A percentile compares a stretch with the other conserved stretches of the same genome.
Evolutionary conservation across 768 basidiomycete genomes (phyloP).

Genomic region (Tulasnella sp.): DNA sequence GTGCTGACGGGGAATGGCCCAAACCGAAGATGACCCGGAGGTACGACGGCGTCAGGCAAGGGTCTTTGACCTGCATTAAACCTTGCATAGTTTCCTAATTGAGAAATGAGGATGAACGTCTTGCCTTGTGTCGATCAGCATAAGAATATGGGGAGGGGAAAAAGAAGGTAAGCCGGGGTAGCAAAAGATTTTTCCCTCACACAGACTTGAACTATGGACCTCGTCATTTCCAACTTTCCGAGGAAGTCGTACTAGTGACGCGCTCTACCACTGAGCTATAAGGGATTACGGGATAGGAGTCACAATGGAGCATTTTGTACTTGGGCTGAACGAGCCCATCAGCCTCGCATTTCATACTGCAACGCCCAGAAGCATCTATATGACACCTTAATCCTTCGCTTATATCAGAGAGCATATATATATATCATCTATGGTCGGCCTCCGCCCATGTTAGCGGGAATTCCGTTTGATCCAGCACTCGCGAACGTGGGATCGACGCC

Average conservation of each 20-base stretch:
- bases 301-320: not conserved
- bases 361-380: not conserved
- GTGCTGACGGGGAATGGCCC: not conserved
- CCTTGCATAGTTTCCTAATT: not conserved
- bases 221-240: constrained; percentile 19
- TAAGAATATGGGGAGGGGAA: not conserved
- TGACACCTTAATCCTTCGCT: not conserved
- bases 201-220: constrained; percentile 28
- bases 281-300: not conserved
- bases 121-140: not conserved
- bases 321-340: not conserved
- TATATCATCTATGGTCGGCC: not conserved
- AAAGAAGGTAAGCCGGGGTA: not conserved
- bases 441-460: not conserved
- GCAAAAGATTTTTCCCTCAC: constrained; percentile 21
- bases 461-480: not conserved
- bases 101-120: not conserved
- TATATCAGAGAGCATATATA: not conserved
- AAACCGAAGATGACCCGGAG: constrained; percentile 7
- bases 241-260: constrained; percentile 39
- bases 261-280: constrained; percentile 45
- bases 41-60: not conserved
- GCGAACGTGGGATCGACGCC: not conserved
- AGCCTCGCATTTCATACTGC: not conserved
- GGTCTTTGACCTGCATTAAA: not conserved